A percentile compares a stretch with the other conserved stretches of the same genome.
Conservation (phyloP, 2,329 filamentous ascomycete species). For the Hortaea werneckii region DNA sequence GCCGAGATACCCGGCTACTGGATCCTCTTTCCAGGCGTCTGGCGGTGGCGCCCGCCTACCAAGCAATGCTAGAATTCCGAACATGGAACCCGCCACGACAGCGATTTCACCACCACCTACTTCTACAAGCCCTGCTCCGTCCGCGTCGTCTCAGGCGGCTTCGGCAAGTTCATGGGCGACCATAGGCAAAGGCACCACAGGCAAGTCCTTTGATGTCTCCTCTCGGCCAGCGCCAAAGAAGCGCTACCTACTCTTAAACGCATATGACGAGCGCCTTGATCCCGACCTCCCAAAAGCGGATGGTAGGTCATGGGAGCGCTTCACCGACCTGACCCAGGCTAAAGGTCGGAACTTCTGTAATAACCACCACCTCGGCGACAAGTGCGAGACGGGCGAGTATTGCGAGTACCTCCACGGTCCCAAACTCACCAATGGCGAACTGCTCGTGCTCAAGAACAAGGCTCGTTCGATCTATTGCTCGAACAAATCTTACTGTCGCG, state of each 20-base stretch:
- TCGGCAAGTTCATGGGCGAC: slow-evolving; percentile 27
- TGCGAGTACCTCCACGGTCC: slow-evolving; percentile 35
- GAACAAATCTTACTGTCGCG: slow-evolving; percentile 26
- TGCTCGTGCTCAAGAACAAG: slow-evolving; percentile 32
- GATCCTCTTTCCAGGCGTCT: neutral
- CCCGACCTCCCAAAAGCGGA: slow-evolving; percentile 25
- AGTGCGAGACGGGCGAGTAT: slow-evolving; percentile 30
- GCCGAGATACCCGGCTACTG: slow-evolving; percentile 11
- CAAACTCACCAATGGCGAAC: slow-evolving; percentile 27
- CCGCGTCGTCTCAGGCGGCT: slow-evolving; percentile 8
- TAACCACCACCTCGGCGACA: slow-evolving; percentile 26
- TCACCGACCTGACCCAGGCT: slow-evolving; percentile 18
- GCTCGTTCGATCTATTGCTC: slow-evolving; percentile 31
- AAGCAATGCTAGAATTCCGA: neutral
- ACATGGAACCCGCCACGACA: neutral
- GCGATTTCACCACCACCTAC: slow-evolving; percentile 7
- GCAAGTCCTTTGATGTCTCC: slow-evolving; percentile 32
- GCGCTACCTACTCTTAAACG: slow-evolving; percentile 33
- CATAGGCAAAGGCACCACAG: slow-evolving; percentile 30
- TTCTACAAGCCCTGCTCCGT: slow-evolving; percentile 14
- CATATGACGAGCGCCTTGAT: slow-evolving; percentile 33
- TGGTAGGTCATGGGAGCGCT: slow-evolving; percentile 17
- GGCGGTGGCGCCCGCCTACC: neutral
- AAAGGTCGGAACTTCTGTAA: slow-evolving; percentile 28
- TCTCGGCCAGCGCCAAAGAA: slow-evolving; percentile 20